Percentiles rank a stretch among this genome's conserved stretches.
Evolutionary conservation across 2,329 filamentous ascomycete species (phyloP).

Genomic region (Seiridium cupressi): DNA sequence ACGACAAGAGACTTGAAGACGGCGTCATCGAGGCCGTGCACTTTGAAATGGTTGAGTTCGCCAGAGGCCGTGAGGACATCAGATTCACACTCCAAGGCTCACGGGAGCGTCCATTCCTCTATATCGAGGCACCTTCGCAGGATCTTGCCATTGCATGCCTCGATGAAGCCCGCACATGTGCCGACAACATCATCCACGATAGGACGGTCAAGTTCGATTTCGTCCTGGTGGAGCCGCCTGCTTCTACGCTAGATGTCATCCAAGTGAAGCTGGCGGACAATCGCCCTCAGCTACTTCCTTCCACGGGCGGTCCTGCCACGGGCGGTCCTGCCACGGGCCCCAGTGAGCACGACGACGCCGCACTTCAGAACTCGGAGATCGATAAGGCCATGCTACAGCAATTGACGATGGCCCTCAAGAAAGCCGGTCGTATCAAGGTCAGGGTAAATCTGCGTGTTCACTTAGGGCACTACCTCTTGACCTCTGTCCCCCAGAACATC

Average conservation of each 20-base stretch:
- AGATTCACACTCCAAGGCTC: not conserved
- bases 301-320: no score
- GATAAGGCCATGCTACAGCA: not conserved
- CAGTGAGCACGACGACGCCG: not conserved
- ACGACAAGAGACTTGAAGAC: not conserved
- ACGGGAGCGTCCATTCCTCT: not conserved
- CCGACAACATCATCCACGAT: conserved; percentile 8
- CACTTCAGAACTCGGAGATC: not conserved
- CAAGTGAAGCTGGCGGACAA: not conserved
- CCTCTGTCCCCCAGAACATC: not conserved
- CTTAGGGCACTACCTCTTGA: conserved; percentile 8
- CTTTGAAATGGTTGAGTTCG: not conserved
- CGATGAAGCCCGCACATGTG: conserved; percentile 1
- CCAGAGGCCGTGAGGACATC: not conserved
- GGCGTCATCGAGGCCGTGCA: not conserved
- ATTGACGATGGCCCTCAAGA: not conserved
- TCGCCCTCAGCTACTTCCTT: not conserved
- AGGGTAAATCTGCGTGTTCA: not conserved
- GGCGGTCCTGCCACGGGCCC: no score
- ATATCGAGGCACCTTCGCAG: conserved; percentile 1
- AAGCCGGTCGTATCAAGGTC: conserved; percentile 1
- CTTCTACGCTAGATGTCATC: not conserved
- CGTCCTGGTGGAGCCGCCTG: conserved; percentile 6
- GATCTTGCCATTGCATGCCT: not conserved
- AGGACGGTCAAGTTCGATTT: conserved; percentile 1